These are phyloP conservation scores for Batrachochytrium dendrobatidis DNA, from an alignment of 371 early-diverging fungal species.

Conservation along the genomic window DNA sequence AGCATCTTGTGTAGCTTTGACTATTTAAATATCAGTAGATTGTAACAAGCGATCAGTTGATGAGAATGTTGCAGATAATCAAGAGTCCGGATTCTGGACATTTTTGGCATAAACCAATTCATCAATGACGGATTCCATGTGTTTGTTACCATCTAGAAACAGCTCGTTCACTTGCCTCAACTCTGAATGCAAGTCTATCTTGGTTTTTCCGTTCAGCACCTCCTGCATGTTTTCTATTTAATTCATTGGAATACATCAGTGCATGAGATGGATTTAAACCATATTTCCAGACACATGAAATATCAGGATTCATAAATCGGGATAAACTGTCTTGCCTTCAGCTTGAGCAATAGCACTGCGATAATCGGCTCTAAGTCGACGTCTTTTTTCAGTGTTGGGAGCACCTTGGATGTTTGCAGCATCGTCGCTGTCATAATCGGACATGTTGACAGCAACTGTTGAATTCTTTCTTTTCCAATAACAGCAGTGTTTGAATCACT, in stretches of 20 bases:
- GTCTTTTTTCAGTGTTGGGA: background rate
- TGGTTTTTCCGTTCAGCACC: background rate
- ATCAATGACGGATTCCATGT: background rate
- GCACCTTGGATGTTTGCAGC: no score
- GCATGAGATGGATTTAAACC: background rate
- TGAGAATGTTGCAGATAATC: background rate
- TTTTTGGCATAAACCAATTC: background rate
- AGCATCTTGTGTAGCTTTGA: slow-evolving; percentile 68
- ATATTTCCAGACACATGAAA: background rate
- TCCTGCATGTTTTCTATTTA: slow-evolving; percentile 1
- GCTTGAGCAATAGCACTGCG: background rate
- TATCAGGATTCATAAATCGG: background rate
- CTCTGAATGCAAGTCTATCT: background rate
- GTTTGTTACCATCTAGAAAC: background rate
- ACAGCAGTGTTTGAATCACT: no score
- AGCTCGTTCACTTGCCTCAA: slow-evolving; percentile 4
- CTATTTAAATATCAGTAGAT: slow-evolving; percentile 6
- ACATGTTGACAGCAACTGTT: no score
- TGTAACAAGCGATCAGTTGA: background rate
- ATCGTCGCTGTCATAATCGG: no score
- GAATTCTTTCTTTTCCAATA: no score
- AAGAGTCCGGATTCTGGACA: no score
- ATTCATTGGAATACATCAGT: background rate
- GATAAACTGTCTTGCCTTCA: background rate
- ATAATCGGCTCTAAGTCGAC: background rate